Evolutionary conservation across 257 asterid species (phyloP).

Genomic region (Solanum rostratum): DNA sequence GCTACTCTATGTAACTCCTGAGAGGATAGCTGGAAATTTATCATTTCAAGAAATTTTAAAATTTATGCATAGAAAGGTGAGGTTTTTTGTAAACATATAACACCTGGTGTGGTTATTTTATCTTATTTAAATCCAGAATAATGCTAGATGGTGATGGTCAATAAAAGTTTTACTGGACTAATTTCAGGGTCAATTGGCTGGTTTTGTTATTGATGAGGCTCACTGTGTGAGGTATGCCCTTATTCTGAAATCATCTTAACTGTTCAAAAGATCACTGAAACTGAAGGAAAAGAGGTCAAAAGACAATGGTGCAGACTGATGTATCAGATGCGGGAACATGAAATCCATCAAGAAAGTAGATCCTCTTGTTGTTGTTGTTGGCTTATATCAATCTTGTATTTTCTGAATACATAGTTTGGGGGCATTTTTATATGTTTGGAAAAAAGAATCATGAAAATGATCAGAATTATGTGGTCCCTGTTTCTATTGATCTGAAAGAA

Average conservation of each 20-base stretch:
- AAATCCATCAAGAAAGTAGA: neutral
- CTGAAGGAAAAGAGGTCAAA: neutral
- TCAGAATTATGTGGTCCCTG: neutral
- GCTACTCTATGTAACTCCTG: conserved; percentile 95
- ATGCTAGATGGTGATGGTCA: neutral
- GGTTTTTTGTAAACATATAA: neutral
- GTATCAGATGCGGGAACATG: neutral
- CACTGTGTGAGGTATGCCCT: conserved; percentile 80
- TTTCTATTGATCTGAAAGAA: neutral
- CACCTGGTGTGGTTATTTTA: neutral
- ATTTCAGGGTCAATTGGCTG: conserved; percentile 79
- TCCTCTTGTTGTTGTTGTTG: neutral
- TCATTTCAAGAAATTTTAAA: conserved; percentile 71
- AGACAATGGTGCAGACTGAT: neutral
- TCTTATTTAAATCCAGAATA: neutral
- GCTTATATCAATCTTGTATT: neutral
- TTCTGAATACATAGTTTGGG: neutral
- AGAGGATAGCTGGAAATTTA: conserved; percentile 87
- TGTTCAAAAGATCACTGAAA: neutral
- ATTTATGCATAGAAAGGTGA: conserved; percentile 60
- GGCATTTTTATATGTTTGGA: neutral
- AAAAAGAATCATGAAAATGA: neutral
- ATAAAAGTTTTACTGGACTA: conserved; percentile 1
- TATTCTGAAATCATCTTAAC: neutral
- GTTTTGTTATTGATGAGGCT: conserved; percentile 96